Conservation (phyloP, 2,329 filamentous ascomycete species). For the Leptodontidium sp. region DNA sequence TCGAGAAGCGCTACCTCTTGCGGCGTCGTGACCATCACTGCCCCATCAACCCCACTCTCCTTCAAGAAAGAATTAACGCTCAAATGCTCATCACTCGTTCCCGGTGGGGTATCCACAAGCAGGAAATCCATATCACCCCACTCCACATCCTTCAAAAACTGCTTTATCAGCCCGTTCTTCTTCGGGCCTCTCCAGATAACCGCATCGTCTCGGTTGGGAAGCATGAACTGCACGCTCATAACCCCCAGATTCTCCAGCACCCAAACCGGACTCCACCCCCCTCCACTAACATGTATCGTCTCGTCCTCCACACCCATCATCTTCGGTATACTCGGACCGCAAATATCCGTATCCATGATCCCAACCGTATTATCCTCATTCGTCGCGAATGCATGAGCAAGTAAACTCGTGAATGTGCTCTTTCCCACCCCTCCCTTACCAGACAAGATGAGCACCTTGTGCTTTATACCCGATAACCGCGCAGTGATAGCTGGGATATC, state of each 20-base stretch:
- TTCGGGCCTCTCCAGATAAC: conserved; percentile 98
- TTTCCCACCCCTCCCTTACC: conserved; percentile 98
- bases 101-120: conserved; percentile 93
- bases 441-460: conserved; percentile 90
- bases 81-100: conserved; percentile 94
- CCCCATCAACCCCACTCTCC: conserved; percentile 91
- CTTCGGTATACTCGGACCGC: conserved; percentile 94
- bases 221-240: conserved; percentile 99
- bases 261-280: conserved; percentile 96
- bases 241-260: conserved; percentile 92
- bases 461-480: conserved; percentile 80
- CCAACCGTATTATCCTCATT: conserved; percentile 83
- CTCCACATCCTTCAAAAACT: conserved; percentile 96
- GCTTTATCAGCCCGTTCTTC: conserved; percentile 98
- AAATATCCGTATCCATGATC: conserved; percentile 98
- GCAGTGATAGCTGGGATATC: conserved; percentile 89
- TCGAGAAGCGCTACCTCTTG: conserved; percentile 94
- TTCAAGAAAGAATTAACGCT: conserved; percentile 92
- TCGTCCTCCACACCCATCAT: conserved; percentile 98
- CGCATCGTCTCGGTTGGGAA: conserved; percentile 91
- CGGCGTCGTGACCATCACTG: conserved; percentile 91
- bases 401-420: conserved; percentile 88
- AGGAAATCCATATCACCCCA: conserved; percentile 96
- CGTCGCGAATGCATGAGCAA: conserved; percentile 87
- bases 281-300: conserved; percentile 88